Percentiles rank a stretch among this genome's conserved stretches.
phyloP scores from a whole-genome alignment of 1,139 yeast genomes.

The Diutina siamensis region DNA sequence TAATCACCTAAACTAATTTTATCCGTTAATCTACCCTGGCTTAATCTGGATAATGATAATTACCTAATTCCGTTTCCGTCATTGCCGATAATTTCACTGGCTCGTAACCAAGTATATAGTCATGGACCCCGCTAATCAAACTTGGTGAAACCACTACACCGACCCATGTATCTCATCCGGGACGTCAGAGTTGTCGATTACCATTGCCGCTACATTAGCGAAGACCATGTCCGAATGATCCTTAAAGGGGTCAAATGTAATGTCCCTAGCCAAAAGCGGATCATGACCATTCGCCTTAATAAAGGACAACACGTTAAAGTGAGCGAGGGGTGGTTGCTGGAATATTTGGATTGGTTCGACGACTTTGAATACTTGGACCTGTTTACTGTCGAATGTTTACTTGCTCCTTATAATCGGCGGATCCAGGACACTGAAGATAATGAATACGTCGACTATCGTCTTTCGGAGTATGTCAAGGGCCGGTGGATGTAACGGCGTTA shows the following conservation, averaged over 20 bases:
- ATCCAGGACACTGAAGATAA: neutral
- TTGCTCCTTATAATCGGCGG: neutral
- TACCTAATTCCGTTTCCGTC: no score
- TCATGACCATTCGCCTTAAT: neutral
- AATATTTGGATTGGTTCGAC: neutral
- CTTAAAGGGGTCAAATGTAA: neutral
- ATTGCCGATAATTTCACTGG: neutral
- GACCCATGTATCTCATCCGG: constrained; percentile 2
- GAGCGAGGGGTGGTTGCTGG: constrained; percentile 1
- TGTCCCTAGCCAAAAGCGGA: neutral
- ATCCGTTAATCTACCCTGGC: no score
- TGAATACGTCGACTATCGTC: neutral
- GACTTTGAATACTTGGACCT: constrained; percentile 3
- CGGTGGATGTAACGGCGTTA: neutral
- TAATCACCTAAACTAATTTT: no score
- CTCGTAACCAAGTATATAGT: neutral
- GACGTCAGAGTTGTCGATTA: constrained; percentile 2
- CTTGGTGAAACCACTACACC: neutral
- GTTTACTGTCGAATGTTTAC: neutral
- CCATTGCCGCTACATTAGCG: constrained; percentile 1
- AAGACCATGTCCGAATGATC: neutral
- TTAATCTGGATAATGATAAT: no score
- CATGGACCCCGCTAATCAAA: no score
- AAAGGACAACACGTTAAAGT: neutral
- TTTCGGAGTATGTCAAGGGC: neutral